Conservation (phyloP, 176 grass and related monocot species). For the Avena atlantica region DNA sequence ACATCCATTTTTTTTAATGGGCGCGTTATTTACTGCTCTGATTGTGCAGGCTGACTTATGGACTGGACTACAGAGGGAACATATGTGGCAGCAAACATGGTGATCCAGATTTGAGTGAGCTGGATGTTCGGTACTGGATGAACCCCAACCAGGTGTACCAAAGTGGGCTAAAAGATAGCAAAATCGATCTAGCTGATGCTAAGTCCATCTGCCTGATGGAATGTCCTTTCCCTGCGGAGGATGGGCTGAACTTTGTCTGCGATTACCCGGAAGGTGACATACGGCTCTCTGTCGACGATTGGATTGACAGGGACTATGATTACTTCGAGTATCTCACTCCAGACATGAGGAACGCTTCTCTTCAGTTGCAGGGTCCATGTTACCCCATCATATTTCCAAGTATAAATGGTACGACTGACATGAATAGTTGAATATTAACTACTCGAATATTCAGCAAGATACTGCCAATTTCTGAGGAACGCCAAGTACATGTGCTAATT, state of each 20-base stretch:
- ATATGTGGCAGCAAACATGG: constrained; percentile 76
- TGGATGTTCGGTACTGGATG: constrained; percentile 83
- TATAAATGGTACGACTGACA: constrained; percentile 66
- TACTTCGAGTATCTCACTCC: constrained; percentile 94
- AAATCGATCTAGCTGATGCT: constrained; percentile 68
- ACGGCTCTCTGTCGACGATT: constrained; percentile 80
- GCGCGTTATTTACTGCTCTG: background rate
- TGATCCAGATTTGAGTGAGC: constrained; percentile 68
- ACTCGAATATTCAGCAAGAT: background rate
- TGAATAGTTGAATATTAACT: constrained; percentile 12
- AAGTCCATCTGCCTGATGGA: constrained; percentile 94
- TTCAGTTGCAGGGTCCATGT: constrained; percentile 95
- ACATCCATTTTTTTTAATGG: background rate
- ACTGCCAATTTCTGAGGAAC: background rate
- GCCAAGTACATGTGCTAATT: background rate
- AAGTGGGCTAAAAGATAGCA: constrained; percentile 69
- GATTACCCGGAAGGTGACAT: constrained; percentile 96
- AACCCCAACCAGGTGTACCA: constrained; percentile 97
- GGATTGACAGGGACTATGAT: constrained; percentile 97
- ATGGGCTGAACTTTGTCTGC: constrained; percentile 89
- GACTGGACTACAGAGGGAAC: constrained; percentile 95
- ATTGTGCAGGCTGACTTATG: constrained; percentile 71
- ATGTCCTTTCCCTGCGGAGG: constrained; percentile 81
- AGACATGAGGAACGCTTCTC: constrained; percentile 87
- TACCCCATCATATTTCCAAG: constrained; percentile 98